Evolutionary conservation across 768 basidiomycete genomes (phyloP).

Genomic region (Amanita pallidorosea): DNA sequence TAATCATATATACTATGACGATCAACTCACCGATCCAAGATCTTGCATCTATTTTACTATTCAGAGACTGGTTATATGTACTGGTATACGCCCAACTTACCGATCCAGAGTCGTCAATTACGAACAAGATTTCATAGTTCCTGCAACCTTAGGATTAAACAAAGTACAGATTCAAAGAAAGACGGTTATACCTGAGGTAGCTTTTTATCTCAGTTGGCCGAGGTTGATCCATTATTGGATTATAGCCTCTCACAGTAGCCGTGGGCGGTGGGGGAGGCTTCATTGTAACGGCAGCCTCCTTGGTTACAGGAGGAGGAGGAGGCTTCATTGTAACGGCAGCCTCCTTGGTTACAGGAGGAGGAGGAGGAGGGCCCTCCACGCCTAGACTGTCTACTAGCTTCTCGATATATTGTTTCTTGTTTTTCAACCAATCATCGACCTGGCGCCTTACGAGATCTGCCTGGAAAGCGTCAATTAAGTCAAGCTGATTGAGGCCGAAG

Average conservation of each 20-base stretch:
- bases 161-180: not conserved
- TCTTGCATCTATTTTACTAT: constrained; percentile 9
- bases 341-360: constrained; percentile 3
- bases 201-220: constrained; percentile 15
- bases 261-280: constrained; percentile 12
- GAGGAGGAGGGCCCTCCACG: not conserved
- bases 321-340: not conserved
- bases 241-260: constrained; percentile 12
- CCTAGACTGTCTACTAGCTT: constrained; percentile 6
- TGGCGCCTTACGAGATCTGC: not conserved
- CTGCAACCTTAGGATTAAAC: constrained; percentile 7
- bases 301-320: not conserved
- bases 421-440: not conserved
- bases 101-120: constrained; percentile 21
- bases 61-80: too few species aligned
- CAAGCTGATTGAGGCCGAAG: not conserved
- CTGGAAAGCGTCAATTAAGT: not conserved
- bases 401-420: not conserved
- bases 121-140: constrained; percentile 8
- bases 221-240: constrained; percentile 15
- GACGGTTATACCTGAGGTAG: constrained; percentile 13
- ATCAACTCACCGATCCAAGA: constrained; percentile 15
- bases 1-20: not conserved
- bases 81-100: constrained; percentile 7
- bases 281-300: not conserved